Evolutionary conservation across 208 protist genomes (phyloP).

Genomic region (Leishmania braziliensis): DNA sequence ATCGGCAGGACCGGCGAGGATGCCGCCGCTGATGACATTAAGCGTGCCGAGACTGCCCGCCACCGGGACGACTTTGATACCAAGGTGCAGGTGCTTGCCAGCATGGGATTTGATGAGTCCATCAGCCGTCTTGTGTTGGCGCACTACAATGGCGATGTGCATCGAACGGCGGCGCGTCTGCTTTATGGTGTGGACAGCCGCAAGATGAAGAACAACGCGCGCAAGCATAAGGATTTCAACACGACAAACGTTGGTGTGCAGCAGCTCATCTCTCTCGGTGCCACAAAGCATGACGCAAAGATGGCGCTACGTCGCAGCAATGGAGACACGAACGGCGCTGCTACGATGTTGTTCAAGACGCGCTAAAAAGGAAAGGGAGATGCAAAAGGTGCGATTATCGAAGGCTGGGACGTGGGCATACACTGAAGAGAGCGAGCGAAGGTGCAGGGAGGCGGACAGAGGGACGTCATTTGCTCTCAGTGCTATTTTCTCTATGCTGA

Average conservation of each 20-base stretch:
- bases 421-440: neutral
- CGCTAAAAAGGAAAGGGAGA: neutral
- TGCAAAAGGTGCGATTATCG: neutral
- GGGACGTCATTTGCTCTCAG: neutral
- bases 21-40: conserved; percentile 34
- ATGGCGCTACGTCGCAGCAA: conserved; percentile 58
- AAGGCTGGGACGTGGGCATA: neutral
- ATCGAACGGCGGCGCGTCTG: conserved; percentile 64
- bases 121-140: conserved; percentile 57
- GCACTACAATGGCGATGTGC: conserved; percentile 82
- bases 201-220: conserved; percentile 47
- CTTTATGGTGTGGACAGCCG: conserved; percentile 52
- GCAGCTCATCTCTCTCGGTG: conserved; percentile 76
- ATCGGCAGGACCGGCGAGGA: conserved; percentile 53
- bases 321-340: conserved; percentile 63
- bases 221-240: conserved; percentile 67
- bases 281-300: conserved; percentile 69
- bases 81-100: conserved; percentile 48
- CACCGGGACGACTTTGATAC: conserved; percentile 55
- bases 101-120: conserved; percentile 62
- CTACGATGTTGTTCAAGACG: conserved; percentile 57
- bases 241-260: conserved; percentile 69
- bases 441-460: neutral
- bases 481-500: neutral
- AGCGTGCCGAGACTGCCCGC: conserved; percentile 28